Base-by-base conservation (phyloP, 73 alveolate species). In the Paramecium pentaurelia region DNA sequence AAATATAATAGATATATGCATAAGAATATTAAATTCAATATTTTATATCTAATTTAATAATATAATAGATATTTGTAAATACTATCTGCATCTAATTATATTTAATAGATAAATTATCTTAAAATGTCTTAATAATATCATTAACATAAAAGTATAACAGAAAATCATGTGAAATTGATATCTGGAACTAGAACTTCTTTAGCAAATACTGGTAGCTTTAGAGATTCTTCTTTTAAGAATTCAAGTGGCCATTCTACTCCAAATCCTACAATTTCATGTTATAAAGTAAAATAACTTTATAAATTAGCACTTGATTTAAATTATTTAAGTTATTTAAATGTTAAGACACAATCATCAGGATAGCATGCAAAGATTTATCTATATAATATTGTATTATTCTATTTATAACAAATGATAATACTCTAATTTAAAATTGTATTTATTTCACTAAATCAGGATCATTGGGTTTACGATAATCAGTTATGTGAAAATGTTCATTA, bases 401-500 rank as follows among this genome's bases (percentile, higher is more conserved):
- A 30, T 3, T 54, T 2, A 54, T 49, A 60, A 60, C 8, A 64
- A 27, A 8, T 8, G 28, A 11, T 64, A 28, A 25, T 64, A 64
- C 84, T 11, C 97, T 98, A 16, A 92, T 77, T 37, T 86, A 59
- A 9, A 92, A 92, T 18, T 38, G 34, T 18, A 75, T 91, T 64
- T 95, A 96, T 70, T 95, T 92, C 92, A 75, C 84, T 37, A 96
- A 60, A 0, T 64, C 84, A 34, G 99, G 99, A 88, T 97, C 99
- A 38, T 37, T 30, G 25, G 97, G 89, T 49, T 93, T 95, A 6
- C 84, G 42, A 38, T 88, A 91, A 40, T 94, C 84, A 8, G 85
- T 87, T 5, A 97, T 32, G 0, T 99, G 97, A 95, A 96, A 97
- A 86, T 97, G 99, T 73, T 97, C 99, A 71, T 94, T 95, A 92